phyloP scores from a whole-genome alignment of 257 asterid species.

The Anisodus tanguticus region DNA sequence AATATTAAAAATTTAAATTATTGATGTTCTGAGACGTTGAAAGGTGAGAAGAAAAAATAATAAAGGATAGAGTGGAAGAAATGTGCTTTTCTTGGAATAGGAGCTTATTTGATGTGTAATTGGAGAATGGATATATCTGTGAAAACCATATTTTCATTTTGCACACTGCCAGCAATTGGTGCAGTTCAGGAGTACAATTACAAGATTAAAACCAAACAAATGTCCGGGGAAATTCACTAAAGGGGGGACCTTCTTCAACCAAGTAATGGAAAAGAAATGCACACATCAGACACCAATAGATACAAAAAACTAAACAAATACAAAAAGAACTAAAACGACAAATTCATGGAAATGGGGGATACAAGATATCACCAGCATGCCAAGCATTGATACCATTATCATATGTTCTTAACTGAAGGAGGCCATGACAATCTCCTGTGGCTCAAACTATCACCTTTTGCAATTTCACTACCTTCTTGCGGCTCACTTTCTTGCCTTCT shows the following conservation, averaged over 20 bases:
- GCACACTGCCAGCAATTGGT: not conserved
- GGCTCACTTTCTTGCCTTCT: constrained; percentile 49
- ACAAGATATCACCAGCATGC: not conserved
- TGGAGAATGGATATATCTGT: not conserved
- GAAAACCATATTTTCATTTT: constrained; percentile 3
- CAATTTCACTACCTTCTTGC: constrained; percentile 39
- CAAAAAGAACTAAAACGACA: not conserved
- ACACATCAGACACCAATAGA: not conserved
- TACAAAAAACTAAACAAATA: not conserved
- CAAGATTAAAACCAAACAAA: constrained; percentile 6
- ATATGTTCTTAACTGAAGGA: constrained; percentile 52
- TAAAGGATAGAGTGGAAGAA: too few relatives aligned
- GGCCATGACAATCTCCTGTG: constrained; percentile 76
- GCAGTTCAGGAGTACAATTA: not conserved
- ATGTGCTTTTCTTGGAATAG: too few relatives aligned
- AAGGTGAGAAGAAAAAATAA: too few relatives aligned
- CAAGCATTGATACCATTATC: not conserved
- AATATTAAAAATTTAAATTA: too few relatives aligned
- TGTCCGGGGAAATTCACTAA: not conserved
- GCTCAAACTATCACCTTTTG: constrained; percentile 48
- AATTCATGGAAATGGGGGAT: not conserved
- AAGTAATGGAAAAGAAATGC: not conserved
- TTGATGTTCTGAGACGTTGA: too few relatives aligned
- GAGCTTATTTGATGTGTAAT: not conserved
- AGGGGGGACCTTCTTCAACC: not conserved